phyloP scores from a whole-genome alignment of 768 basidiomycete genomes.

The Agaricus blazei region DNA sequence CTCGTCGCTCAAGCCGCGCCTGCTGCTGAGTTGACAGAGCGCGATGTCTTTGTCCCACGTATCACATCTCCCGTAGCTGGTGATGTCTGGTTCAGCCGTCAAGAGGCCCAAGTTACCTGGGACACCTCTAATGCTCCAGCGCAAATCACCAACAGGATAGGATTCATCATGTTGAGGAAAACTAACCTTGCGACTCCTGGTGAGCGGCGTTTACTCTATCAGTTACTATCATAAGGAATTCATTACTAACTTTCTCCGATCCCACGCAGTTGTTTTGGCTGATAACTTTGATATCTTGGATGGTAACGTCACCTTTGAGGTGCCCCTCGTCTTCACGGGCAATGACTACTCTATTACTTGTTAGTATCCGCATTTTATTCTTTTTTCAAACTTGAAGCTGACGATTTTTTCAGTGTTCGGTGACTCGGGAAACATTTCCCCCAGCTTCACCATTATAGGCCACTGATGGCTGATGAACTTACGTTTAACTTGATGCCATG shows the following conservation, averaged over 20 bases:
- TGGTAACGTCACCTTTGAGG: constrained; percentile 27
- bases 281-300: constrained; percentile 30
- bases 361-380: constrained; percentile 21
- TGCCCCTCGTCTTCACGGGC: constrained; percentile 29
- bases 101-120: constrained; percentile 40
- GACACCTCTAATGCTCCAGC: constrained; percentile 34
- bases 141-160: constrained; percentile 43
- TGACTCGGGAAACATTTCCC: constrained; percentile 24
- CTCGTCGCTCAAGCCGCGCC: constrained; percentile 18
- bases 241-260: too few species aligned
- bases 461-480: neutral
- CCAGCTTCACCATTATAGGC: neutral
- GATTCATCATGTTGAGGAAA: constrained; percentile 37
- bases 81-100: constrained; percentile 37
- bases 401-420: constrained; percentile 21
- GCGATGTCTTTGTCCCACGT: constrained; percentile 46
- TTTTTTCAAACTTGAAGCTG: neutral
- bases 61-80: constrained; percentile 30
- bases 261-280: constrained; percentile 23
- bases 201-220: constrained; percentile 11
- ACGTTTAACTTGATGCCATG: neutral
- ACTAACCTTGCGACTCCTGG: constrained; percentile 24
- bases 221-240: neutral
- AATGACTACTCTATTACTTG: constrained; percentile 32
- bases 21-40: constrained; percentile 16